phyloP scores from a whole-genome alignment of 192 early-diverging fungal genomes.

The Coemansia aciculifera region DNA sequence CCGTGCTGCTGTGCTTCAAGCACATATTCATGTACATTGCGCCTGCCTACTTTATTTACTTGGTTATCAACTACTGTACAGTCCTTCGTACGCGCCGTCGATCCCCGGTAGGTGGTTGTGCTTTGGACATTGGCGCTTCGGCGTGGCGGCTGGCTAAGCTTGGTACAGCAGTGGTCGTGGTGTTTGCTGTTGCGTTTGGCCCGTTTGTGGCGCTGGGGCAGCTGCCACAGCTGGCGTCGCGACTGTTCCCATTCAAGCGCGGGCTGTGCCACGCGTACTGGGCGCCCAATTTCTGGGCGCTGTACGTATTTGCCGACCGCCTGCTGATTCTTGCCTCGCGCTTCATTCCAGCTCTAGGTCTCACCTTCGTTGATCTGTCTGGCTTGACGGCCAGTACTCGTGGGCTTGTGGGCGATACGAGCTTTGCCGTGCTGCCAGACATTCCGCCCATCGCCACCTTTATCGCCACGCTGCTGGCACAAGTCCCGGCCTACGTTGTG shows the following conservation, averaged over 20 bases:
- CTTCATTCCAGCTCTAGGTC: neutral
- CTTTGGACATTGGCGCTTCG: constrained; percentile 13
- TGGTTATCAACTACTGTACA: constrained; percentile 78
- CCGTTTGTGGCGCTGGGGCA: constrained; percentile 77
- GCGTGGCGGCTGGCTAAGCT: constrained; percentile 59
- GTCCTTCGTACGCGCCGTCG: neutral
- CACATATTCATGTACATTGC: constrained; percentile 93
- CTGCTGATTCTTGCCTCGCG: constrained; percentile 40
- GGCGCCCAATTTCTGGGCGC: constrained; percentile 97
- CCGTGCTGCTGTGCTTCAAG: constrained; percentile 91
- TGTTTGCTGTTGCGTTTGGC: constrained; percentile 80
- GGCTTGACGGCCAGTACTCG: constrained; percentile 68
- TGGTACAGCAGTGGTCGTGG: constrained; percentile 62
- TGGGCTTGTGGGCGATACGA: constrained; percentile 86
- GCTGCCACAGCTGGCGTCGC: constrained; percentile 70
- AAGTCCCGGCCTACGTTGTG: constrained; percentile 50
- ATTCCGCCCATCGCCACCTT: constrained; percentile 71
- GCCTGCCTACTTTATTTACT: constrained; percentile 91
- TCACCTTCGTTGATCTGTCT: neutral
- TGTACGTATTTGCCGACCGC: constrained; percentile 84
- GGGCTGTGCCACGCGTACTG: constrained; percentile 95
- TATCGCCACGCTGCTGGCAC: constrained; percentile 68
- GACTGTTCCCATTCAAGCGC: constrained; percentile 96
- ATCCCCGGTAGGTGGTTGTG: neutral
- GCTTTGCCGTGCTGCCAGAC: constrained; percentile 78